phyloP scores from a whole-genome alignment of 1,284 basidiomycete species.

The Kalmanozyma brasiliensis region DNA sequence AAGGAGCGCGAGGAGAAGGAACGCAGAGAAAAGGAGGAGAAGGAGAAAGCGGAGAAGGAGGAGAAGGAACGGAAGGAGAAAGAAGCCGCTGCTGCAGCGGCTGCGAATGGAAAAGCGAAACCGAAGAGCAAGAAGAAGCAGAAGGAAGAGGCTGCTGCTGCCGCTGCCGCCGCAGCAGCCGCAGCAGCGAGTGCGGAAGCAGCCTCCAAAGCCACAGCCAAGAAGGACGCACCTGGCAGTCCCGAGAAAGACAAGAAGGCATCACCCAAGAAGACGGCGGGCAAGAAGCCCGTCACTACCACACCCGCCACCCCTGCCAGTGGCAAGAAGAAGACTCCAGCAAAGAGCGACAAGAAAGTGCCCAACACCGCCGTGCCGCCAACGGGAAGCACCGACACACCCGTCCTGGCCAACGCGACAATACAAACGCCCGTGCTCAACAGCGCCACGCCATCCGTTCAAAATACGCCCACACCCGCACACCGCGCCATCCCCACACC shows the following conservation, averaged over 20 bases:
- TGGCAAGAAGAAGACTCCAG: conserved; percentile 43
- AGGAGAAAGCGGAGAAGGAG: conserved; percentile 59
- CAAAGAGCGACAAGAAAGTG: conserved; percentile 39
- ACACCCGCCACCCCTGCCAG: conserved; percentile 12
- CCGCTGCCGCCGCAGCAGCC: conserved; percentile 29
- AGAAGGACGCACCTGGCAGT: conserved; percentile 30
- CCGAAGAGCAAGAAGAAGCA: conserved; percentile 56
- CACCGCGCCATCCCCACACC: conserved; percentile 38
- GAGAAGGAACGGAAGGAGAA: conserved; percentile 50
- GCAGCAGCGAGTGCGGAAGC: conserved; percentile 21
- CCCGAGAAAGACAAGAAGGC: conserved; percentile 44
- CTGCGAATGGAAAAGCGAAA: conserved; percentile 21
- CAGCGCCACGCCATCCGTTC: conserved; percentile 41
- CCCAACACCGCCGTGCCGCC: background rate
- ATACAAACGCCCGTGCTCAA: conserved; percentile 37
- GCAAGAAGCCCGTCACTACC: conserved; percentile 32
- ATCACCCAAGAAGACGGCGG: conserved; percentile 44
- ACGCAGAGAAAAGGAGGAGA: conserved; percentile 46
- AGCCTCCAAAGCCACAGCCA: conserved; percentile 26
- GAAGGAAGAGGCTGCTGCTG: conserved; percentile 48
- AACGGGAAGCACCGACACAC: conserved; percentile 1
- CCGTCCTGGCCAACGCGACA: background rate
- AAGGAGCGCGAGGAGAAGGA: conserved; percentile 46
- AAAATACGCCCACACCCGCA: conserved; percentile 43
- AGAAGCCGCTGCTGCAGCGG: conserved; percentile 32